Base-by-base conservation (phyloP, 768 basidiomycete genomes). In the Lentinula sp. region DNA sequence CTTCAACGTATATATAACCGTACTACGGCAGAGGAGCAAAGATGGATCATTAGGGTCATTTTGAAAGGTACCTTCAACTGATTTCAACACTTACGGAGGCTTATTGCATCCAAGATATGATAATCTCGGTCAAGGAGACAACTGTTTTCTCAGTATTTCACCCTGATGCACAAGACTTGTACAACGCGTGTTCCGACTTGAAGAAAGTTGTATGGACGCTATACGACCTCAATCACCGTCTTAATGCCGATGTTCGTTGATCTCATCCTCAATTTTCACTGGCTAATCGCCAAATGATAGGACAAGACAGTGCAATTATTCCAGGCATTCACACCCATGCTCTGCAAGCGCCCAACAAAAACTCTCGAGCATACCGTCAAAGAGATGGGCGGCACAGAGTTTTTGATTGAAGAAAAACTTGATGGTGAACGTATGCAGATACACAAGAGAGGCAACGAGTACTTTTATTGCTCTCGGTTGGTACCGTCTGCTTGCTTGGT, bases 341-440 rank as follows among this genome's bases (percentile, higher is more conserved):
- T 99, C 43, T 97, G 94, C 76, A 93, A 91, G 68, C 85, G 96
- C 6, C 89, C 93, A 0, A 90, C 86, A 0, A 84, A 81, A 64
- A 90, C 83, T 63, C 83, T 96, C 28, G 89, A 90, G 66, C 89
- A 92, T 32, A 85, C 93, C 0, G 85, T 96, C 52, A 90, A 87
- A 65, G 84, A 88, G 61, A 95, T 99, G 88, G 84, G 83, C 18
- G 84, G 85, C 8, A 71, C 78, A 6, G 82, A 85, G 46, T 99
- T 99, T 68, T 76, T 93, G 63, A 90, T 99, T 41, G 97, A 99
- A 71, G 97, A 99, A 75, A 99, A 98, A 70, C 80, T 98, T 2
- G 97, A 99, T 66, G 97, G 97, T 2, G 97, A 99, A 71, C 79
- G 97, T 37, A 94, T 99, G 74, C 97, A 98, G 71, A 65, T 99